Percentiles rank a stretch among this genome's conserved stretches.
Conservation (phyloP, 2,329 filamentous ascomycete species). For the Alternaria tenuissima region DNA sequence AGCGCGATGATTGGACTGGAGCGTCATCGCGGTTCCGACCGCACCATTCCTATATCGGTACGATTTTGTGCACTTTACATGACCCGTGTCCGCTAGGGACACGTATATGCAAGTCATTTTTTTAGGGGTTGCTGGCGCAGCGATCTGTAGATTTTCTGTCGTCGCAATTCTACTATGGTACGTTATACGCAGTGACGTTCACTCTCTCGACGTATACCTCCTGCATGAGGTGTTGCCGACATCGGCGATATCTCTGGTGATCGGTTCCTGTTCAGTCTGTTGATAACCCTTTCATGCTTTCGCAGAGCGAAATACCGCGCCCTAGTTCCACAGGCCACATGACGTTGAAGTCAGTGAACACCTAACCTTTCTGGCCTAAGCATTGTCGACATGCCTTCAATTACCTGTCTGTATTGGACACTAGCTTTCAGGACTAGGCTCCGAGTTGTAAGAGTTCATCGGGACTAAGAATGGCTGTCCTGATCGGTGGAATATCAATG, state of each 20-base stretch:
- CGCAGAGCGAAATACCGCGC: too few relatives aligned
- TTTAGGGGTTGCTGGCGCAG: not conserved
- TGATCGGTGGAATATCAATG: not conserved
- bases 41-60: too few relatives aligned
- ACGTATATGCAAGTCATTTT: too few relatives aligned
- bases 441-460: not conserved
- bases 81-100: too few relatives aligned
- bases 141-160: not conserved
- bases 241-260: too few relatives aligned
- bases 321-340: not conserved
- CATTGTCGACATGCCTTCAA: not conserved
- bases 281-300: too few relatives aligned
- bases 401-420: not conserved
- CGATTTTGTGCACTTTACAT: too few relatives aligned
- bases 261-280: too few relatives aligned
- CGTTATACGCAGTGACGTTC: not conserved
- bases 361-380: not conserved
- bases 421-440: not conserved
- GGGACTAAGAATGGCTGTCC: not conserved
- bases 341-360: rapidly evolving
- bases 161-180: not conserved
- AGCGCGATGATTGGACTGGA: not conserved
- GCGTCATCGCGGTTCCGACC: not conserved
- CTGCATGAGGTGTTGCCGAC: not conserved
- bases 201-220: not conserved